Percentiles rank a stretch among this genome's conserved stretches.
Conservation (phyloP, 352 stramenopile species). For the Phytophthora pluvialis region DNA sequence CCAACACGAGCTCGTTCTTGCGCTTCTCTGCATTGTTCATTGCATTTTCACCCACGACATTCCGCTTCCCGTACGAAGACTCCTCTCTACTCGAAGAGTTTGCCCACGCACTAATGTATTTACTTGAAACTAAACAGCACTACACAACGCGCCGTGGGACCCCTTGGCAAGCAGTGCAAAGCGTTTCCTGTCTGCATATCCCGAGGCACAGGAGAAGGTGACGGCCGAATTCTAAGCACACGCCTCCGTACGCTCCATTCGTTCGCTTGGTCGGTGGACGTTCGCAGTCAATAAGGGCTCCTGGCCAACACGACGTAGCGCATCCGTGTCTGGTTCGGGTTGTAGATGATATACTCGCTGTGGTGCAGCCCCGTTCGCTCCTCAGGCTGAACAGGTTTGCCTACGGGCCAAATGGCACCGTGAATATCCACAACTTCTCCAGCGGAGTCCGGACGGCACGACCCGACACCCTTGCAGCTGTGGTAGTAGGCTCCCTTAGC, state of each 20-base stretch:
- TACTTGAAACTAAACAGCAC: constrained; percentile 27
- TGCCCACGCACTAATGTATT: constrained; percentile 31
- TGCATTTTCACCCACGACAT: not conserved
- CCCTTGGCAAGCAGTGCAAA: constrained; percentile 18
- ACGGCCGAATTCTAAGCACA: constrained; percentile 35
- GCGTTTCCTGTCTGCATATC: constrained; percentile 15
- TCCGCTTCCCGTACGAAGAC: not conserved
- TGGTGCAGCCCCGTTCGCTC: constrained; percentile 66
- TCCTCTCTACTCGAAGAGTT: not conserved
- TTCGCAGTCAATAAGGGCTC: constrained; percentile 42
- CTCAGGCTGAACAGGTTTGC: constrained; percentile 58
- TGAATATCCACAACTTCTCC: constrained; percentile 63
- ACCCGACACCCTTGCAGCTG: constrained; percentile 75
- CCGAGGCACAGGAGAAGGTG: constrained; percentile 17
- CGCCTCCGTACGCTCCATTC: constrained; percentile 21
- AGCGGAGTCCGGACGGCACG: constrained; percentile 54
- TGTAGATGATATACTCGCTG: constrained; percentile 91
- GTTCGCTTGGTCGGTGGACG: constrained; percentile 7
- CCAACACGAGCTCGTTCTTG: constrained; percentile 12
- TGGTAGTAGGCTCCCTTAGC: constrained; percentile 48
- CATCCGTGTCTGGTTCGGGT: constrained; percentile 79
- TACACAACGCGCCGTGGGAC: constrained; percentile 19
- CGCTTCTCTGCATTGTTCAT: not conserved
- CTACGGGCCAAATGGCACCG: constrained; percentile 71
- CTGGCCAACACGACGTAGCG: constrained; percentile 77